phyloP scores from a whole-genome alignment of 108 stramenopile genomes.

The Aurantiochytrium sp. region DNA sequence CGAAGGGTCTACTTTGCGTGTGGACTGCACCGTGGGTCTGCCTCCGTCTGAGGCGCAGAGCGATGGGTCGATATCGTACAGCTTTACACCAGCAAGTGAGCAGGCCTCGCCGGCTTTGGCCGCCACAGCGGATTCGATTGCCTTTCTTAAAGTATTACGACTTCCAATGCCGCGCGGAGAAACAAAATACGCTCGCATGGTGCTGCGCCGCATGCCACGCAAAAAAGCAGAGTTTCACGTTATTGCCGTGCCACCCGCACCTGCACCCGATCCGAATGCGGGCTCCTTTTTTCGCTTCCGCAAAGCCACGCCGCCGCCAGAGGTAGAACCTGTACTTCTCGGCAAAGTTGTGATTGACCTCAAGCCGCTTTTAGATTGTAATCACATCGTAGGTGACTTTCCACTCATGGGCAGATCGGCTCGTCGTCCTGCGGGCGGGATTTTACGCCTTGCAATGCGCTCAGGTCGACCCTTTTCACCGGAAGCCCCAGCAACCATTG shows the following conservation, averaged over 20 bases:
- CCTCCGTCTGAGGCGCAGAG: background rate
- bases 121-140: background rate
- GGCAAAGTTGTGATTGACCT: background rate
- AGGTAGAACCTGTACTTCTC: background rate
- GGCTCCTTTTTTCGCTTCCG: background rate
- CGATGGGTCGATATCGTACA: background rate
- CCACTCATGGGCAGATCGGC: background rate
- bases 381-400: background rate
- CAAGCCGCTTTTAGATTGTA: background rate
- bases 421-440: background rate
- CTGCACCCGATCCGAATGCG: background rate
- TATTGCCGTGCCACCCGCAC: background rate
- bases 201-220: background rate
- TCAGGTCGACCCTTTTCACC: background rate
- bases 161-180: background rate
- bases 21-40: background rate
- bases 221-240: background rate
- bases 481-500: background rate
- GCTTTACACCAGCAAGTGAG: background rate
- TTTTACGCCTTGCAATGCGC: background rate
- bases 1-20: background rate
- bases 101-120: background rate
- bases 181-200: background rate
- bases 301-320: background rate
- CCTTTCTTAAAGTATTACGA: background rate